Base-by-base conservation (phyloP, 345 rosid genomes). In the Clausena lansium region DNA sequence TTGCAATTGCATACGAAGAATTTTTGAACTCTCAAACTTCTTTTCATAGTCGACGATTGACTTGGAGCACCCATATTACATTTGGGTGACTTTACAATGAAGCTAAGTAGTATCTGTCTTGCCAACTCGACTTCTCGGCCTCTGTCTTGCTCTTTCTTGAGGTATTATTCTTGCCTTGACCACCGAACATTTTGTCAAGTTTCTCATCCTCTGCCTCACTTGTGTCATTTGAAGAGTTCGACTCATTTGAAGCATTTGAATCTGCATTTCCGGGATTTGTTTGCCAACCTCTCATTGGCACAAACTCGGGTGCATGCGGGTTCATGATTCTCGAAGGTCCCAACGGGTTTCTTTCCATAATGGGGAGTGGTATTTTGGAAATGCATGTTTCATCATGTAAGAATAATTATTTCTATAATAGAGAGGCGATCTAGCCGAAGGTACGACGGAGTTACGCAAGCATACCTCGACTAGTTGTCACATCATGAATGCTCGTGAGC, bases 21-120 rank as follows among this genome's bases (percentile, higher is more conserved):
- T 75, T 88, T 74, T 68, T 1, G 83, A 45, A 68, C 73, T 10
- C 41, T 71, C 82, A 24, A 67, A 50, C 83, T 66, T 91, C 69
- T 78, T 84, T 74, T 77, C 83, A 14, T 50, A 70, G 19, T 24
- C 73, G 72, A 39, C 35, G 88, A 35, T 52, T 73, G 85, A 32
- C 54, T 86, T 65, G 76, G 57, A 38, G 85, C 61, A 61, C 80
- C 89, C 28, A 68, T 79, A 74, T 88, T 89, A 59, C 86, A 72
- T 80, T 85, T 85, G 20, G 84, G 89, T 41, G 98, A 92, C 67
- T 86, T 88, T 68, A 89, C 93, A 59, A 89, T 88, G 81, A 93
- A 87, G 82, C 94, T 87, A 72, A 89, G 92, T 70, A 91, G 83
- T 72, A 91, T 87, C 88, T 91, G 93, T 83, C 90, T 88, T 11